These are phyloP conservation scores for Fusarium mundagurra DNA, from an alignment of 2,329 filamentous ascomycete species.

Conservation along the genomic window DNA sequence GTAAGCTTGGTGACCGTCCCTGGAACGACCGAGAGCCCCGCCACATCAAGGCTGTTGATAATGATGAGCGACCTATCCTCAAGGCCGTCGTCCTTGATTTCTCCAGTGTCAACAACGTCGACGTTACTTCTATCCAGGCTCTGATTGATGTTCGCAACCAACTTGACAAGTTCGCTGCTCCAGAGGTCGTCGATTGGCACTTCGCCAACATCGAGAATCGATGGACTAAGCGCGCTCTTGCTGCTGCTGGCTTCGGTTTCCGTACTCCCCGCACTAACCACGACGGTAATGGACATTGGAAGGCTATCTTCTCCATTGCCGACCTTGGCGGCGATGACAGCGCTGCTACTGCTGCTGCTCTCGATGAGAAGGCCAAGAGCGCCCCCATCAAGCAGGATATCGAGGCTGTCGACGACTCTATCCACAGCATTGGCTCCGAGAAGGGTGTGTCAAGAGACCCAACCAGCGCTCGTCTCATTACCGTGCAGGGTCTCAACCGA, in stretches of 20 bases:
- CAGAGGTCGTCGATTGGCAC: constrained; percentile 59
- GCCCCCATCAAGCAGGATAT: constrained; percentile 40
- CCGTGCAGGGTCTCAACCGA: constrained; percentile 58
- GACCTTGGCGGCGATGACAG: constrained; percentile 80
- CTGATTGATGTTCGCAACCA: constrained; percentile 64
- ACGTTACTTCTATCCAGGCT: constrained; percentile 64
- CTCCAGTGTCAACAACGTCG: constrained; percentile 63
- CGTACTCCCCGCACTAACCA: constrained; percentile 44
- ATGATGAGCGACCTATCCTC: constrained; percentile 59
- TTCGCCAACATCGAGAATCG: constrained; percentile 63
- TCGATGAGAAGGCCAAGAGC: constrained; percentile 64
- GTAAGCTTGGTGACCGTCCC: constrained; percentile 63
- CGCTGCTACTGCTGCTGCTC: constrained; percentile 64
- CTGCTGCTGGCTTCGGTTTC: constrained; percentile 63
- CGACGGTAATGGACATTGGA: constrained; percentile 53
- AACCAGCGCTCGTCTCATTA: constrained; percentile 46
- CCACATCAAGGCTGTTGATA: constrained; percentile 45
- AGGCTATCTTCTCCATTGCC: constrained; percentile 92
- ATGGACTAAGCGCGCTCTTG: constrained; percentile 66
- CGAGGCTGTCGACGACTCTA: constrained; percentile 41
- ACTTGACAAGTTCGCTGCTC: constrained; percentile 61
- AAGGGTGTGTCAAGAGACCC: constrained; percentile 44
- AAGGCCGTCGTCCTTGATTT: constrained; percentile 67
- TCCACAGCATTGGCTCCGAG: constrained; percentile 39
- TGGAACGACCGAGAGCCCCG: constrained; percentile 65